Evolutionary conservation across 345 rosid genomes (phyloP).

Genomic region (Citrus reticulata): DNA sequence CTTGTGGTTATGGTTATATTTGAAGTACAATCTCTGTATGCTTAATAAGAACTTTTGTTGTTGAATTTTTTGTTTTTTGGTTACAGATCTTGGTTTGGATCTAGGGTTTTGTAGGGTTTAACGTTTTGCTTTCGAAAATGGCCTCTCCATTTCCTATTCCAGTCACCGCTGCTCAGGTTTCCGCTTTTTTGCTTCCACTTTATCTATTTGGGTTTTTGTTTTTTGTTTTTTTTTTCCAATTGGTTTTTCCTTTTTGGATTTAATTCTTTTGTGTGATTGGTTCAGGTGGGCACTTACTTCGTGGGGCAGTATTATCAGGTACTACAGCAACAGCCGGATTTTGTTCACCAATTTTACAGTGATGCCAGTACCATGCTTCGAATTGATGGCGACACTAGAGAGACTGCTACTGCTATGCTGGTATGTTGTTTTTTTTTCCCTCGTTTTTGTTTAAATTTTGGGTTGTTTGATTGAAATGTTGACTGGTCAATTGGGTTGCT

Average conservation of each 20-base stretch:
- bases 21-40: neutral
- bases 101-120: slow-evolving; percentile 28
- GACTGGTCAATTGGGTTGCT: neutral
- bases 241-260: neutral
- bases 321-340: slow-evolving; percentile 39
- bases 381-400: slow-evolving; percentile 34
- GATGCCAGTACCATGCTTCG: slow-evolving; percentile 48
- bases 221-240: no score
- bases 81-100: slow-evolving; percentile 30
- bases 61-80: neutral
- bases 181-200: neutral
- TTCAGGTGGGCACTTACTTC: slow-evolving; percentile 52
- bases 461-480: neutral
- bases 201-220: neutral
- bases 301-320: slow-evolving; percentile 49
- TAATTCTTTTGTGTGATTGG: neutral
- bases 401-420: slow-evolving; percentile 40
- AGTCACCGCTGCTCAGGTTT: slow-evolving; percentile 50
- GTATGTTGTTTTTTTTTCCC: slow-evolving; percentile 13
- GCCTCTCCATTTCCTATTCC: slow-evolving; percentile 37
- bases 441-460: neutral
- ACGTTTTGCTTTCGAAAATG: slow-evolving; percentile 24
- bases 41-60: neutral
- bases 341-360: slow-evolving; percentile 43
- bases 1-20: neutral